These are phyloP conservation scores for Monosporascus sp. DNA, from an alignment of 2,329 filamentous ascomycete species.

Conservation along the genomic window DNA sequence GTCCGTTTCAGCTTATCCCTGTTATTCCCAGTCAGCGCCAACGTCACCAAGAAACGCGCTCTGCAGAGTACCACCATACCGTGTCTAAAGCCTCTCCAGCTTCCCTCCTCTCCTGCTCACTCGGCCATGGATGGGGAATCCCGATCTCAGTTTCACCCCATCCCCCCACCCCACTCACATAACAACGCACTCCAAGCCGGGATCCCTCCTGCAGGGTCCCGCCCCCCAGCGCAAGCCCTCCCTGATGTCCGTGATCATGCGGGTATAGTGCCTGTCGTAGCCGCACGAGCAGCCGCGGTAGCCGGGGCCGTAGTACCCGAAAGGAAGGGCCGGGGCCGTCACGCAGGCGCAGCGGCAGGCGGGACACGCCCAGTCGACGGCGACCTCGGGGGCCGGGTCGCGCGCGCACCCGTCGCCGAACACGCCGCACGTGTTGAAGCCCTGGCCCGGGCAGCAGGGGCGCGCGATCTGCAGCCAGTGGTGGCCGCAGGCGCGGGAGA, in stretches of 20 bases:
- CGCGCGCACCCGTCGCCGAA: conserved; percentile 35
- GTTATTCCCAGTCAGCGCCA: no score
- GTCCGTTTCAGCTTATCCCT: no score
- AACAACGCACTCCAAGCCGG: conserved; percentile 34
- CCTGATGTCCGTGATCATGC: conserved; percentile 40
- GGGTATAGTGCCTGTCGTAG: conserved; percentile 44
- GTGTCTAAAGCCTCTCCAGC: not conserved
- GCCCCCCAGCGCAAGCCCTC: conserved; percentile 43
- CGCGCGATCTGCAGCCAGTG: conserved; percentile 44
- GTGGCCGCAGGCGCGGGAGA: conserved; percentile 45
- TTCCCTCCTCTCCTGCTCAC: not conserved
- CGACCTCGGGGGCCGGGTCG: conserved; percentile 30
- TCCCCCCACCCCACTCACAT: conserved; percentile 32
- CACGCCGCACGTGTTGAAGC: conserved; percentile 43
- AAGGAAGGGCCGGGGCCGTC: not conserved
- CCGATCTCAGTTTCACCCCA: no score
- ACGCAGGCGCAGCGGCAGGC: conserved; percentile 9
- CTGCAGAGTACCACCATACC: not conserved
- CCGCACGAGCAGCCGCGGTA: conserved; percentile 34
- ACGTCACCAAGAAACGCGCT: no score
- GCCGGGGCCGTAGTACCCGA: conserved; percentile 13
- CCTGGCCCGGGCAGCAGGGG: conserved; percentile 44
- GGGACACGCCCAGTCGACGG: conserved; percentile 25
- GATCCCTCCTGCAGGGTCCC: conserved; percentile 35
- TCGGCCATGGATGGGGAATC: not conserved